These are phyloP conservation scores for Hyaloscypha hepaticicola DNA, from an alignment of 495 filamentous ascomycete genomes.

Conservation along the genomic window DNA sequence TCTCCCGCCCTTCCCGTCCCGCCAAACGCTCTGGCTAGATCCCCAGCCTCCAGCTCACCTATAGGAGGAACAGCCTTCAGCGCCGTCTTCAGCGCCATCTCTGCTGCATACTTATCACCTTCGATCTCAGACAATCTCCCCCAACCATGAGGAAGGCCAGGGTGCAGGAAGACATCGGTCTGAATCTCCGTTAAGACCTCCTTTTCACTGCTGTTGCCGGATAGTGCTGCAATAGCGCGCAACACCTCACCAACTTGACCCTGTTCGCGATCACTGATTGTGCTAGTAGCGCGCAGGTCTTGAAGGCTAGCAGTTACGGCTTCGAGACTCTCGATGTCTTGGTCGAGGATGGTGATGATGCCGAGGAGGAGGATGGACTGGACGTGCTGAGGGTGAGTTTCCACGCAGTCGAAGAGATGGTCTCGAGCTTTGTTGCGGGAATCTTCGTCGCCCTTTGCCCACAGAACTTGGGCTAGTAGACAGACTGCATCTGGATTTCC, in stretches of 20 bases:
- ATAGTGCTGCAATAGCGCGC: constrained; percentile 41
- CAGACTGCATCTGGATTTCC: constrained; percentile 83
- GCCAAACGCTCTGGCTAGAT: constrained; percentile 73
- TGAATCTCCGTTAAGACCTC: constrained; percentile 55
- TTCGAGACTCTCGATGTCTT: constrained; percentile 72
- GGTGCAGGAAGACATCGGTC: constrained; percentile 73
- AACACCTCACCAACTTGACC: constrained; percentile 47
- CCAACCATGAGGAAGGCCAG: constrained; percentile 76
- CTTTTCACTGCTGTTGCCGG: constrained; percentile 33
- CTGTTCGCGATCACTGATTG: constrained; percentile 44
- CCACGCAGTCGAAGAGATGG: constrained; percentile 74
- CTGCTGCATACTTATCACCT: constrained; percentile 57
- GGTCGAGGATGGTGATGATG: constrained; percentile 76
- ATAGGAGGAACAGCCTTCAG: constrained; percentile 65
- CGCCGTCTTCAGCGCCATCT: constrained; percentile 83
- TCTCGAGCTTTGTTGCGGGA: constrained; percentile 74
- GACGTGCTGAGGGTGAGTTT: constrained; percentile 69
- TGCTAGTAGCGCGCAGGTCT: constrained; percentile 61
- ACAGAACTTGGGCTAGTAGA: constrained; percentile 84
- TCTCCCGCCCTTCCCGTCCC: constrained; percentile 69
- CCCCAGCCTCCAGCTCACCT: constrained; percentile 63
- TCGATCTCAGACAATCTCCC: constrained; percentile 56
- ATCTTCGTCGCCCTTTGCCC: constrained; percentile 80
- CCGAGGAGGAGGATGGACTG: constrained; percentile 77
- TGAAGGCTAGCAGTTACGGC: constrained; percentile 80